Evolutionary conservation across 192 early-diverging fungal genomes (phyloP).

Genomic region (Podila clonocystis): DNA sequence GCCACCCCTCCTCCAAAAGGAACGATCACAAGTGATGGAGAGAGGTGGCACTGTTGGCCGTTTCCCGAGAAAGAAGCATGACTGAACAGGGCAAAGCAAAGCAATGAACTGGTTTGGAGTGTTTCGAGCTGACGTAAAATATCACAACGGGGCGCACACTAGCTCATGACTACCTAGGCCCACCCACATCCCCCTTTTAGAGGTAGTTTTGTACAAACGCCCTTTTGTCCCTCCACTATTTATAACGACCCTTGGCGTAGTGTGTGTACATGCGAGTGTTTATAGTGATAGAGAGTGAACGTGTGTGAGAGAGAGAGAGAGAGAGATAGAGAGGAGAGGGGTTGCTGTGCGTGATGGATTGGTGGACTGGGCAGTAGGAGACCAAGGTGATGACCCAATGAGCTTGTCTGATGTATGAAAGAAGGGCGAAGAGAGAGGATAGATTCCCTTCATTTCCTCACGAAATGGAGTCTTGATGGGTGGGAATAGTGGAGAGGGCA

Average conservation of each 20-base stretch:
- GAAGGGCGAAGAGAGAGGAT: too few species aligned
- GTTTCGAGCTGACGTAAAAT: constrained; percentile 3
- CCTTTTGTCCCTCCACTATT: not conserved
- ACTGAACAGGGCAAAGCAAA: not conserved
- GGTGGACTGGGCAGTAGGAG: too few species aligned
- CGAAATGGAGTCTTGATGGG: not conserved
- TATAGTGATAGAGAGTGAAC: not conserved
- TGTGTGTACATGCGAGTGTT: not conserved
- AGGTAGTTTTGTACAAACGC: not conserved
- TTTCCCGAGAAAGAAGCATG: not conserved
- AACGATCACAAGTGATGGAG: not conserved
- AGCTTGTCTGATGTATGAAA: too few species aligned
- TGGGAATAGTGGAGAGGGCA: not conserved
- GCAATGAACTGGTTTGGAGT: not conserved
- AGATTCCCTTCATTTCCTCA: too few species aligned
- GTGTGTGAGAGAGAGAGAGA: not conserved
- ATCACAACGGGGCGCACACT: not conserved
- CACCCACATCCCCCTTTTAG: not conserved
- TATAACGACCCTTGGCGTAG: not conserved
- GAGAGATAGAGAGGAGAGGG: not conserved
- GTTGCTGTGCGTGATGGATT: too few species aligned
- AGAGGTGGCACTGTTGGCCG: too few species aligned
- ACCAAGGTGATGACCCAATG: too few species aligned
- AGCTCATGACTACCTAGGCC: not conserved
- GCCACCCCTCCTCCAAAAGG: not conserved